Evolutionary conservation across 2,329 filamentous ascomycete species (phyloP).

Genomic region (Epichloe aotearoae): DNA sequence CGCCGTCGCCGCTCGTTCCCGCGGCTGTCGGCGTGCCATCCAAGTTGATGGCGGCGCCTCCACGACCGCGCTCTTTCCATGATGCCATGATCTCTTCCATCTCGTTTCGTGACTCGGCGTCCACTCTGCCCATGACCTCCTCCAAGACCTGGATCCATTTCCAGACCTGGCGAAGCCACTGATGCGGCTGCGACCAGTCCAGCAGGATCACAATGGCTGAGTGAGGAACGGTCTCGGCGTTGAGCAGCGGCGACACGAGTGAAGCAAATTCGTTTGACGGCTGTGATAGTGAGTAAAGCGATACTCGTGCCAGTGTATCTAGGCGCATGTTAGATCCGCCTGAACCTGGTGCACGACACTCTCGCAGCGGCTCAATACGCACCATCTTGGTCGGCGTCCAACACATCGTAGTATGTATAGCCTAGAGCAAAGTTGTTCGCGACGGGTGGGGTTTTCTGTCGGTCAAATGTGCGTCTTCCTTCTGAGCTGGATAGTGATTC

Average conservation of each 20-base stretch:
- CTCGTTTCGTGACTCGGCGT: constrained; percentile 62
- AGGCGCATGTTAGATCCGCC: constrained; percentile 11
- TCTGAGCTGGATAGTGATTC: constrained; percentile 47
- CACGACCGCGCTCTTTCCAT: constrained; percentile 66
- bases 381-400: constrained; percentile 91
- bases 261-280: constrained; percentile 72
- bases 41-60: constrained; percentile 45
- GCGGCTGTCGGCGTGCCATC: constrained; percentile 48
- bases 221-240: constrained; percentile 69
- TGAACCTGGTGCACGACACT: neutral
- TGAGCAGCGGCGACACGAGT: constrained; percentile 73
- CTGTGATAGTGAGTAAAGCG: constrained; percentile 76
- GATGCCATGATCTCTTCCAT: constrained; percentile 76
- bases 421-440: constrained; percentile 87
- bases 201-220: constrained; percentile 84
- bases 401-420: constrained; percentile 89
- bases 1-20: constrained; percentile 40
- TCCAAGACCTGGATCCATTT: constrained; percentile 81
- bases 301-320: constrained; percentile 85
- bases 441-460: constrained; percentile 57
- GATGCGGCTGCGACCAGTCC: constrained; percentile 89
- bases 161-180: constrained; percentile 78
- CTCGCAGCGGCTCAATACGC: constrained; percentile 12
- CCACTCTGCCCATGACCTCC: constrained; percentile 60
- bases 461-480: constrained; percentile 38